Percentiles rank a stretch among this genome's conserved stretches.
phyloP scores from a whole-genome alignment of 306 rosid genomes.

The Glycine tomentella region DNA sequence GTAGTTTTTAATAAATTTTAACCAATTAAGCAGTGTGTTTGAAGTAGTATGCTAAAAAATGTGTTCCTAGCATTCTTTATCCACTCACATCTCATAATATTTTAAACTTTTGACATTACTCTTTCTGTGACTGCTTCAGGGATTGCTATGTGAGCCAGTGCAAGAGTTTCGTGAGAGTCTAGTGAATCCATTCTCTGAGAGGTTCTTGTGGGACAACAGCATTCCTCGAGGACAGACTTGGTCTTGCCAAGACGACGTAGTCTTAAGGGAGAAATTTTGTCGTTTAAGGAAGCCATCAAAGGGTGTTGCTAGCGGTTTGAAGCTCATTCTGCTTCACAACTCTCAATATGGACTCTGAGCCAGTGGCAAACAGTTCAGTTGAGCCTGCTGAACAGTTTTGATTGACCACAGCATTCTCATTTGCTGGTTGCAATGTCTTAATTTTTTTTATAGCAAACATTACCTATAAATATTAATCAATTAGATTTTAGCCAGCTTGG shows the following conservation, averaged over 20 bases:
- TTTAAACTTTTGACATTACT: background rate
- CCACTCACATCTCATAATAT: background rate
- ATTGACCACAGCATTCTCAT: too few species aligned
- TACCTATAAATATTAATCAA: background rate
- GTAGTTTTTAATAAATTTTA: too few species aligned
- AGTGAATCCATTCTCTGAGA: conserved; percentile 77
- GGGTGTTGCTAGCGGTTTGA: conserved; percentile 72
- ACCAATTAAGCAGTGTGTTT: too few species aligned
- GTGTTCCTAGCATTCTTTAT: too few species aligned
- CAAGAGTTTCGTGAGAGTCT: conserved; percentile 69
- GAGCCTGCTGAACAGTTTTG: conserved; percentile 41
- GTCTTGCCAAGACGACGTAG: conserved; percentile 61
- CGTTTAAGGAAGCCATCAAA: conserved; percentile 53
- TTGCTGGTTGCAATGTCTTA: too few species aligned
- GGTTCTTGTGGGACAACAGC: conserved; percentile 84
- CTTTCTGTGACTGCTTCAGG: conserved; percentile 52
- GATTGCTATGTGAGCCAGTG: conserved; percentile 74
- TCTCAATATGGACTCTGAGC: conserved; percentile 59
- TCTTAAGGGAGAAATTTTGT: conserved; percentile 61
- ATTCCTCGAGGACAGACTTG: conserved; percentile 81
- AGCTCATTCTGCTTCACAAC: conserved; percentile 84
- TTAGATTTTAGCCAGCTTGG: background rate
- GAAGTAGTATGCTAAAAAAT: too few species aligned
- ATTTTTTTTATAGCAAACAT: too few species aligned
- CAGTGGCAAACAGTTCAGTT: conserved; percentile 33